A percentile compares a stretch with the other conserved stretches of the same genome.
phyloP scores from a whole-genome alignment of 129 eudicot genomes.

The Pulicaria dysenterica region DNA sequence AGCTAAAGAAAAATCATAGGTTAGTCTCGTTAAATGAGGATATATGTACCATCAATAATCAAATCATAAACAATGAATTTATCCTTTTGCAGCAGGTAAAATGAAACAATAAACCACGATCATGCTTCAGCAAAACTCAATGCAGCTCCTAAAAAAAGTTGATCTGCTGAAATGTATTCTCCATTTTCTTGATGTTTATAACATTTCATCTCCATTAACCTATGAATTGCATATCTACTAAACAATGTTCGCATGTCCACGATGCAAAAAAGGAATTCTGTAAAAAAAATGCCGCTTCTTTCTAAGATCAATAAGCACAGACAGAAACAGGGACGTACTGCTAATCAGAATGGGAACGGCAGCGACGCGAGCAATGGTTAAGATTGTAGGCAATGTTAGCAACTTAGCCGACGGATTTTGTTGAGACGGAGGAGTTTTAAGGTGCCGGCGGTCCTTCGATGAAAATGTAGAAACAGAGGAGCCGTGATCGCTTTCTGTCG shows the following conservation, averaged over 20 bases:
- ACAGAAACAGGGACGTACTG: slow-evolving; percentile 54
- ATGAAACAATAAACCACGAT: slow-evolving; percentile 11
- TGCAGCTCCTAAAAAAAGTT: not conserved
- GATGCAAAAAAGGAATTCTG: not conserved
- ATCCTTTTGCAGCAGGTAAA: slow-evolving; percentile 5
- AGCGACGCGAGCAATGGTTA: slow-evolving; percentile 90
- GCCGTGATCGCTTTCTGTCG: slow-evolving; percentile 10
- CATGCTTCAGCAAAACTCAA: not conserved
- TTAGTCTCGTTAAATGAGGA: slow-evolving; percentile 29
- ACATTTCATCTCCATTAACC: not conserved
- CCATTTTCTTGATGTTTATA: not conserved
- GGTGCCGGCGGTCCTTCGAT: slow-evolving; percentile 29
- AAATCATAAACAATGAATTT: not conserved
- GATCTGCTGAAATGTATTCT: not conserved
- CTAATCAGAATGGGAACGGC: slow-evolving; percentile 74
- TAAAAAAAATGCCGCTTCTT: not conserved
- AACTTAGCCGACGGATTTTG: slow-evolving; percentile 46
- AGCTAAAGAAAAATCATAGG: slow-evolving; percentile 46
- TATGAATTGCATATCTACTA: not conserved
- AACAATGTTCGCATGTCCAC: slow-evolving; percentile 1
- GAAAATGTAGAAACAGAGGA: slow-evolving; percentile 28
- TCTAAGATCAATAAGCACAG: not conserved
- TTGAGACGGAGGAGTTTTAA: slow-evolving; percentile 32
- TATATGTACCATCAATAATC: not conserved
- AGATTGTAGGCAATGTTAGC: slow-evolving; percentile 87